Evolutionary conservation across 208 protist genomes (phyloP).

Genomic region (Crithidia acanthocephali): DNA sequence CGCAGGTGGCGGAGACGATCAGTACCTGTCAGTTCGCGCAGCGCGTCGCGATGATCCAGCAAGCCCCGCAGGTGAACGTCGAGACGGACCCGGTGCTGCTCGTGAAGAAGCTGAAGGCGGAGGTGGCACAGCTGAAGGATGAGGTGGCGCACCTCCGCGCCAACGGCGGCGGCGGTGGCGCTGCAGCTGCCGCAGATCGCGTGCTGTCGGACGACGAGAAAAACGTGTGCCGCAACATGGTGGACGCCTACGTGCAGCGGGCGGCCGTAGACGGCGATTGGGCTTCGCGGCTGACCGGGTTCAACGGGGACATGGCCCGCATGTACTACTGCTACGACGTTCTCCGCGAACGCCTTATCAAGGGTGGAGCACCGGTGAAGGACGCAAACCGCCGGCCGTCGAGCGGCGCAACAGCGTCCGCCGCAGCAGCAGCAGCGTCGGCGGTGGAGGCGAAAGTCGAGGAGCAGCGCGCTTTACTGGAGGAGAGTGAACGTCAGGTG

Average conservation of each 20-base stretch:
- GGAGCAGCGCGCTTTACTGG: slow-evolving; percentile 16
- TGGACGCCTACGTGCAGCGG: slow-evolving; percentile 60
- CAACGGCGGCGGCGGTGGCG: slow-evolving; percentile 36
- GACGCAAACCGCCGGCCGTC: background rate
- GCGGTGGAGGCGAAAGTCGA: background rate
- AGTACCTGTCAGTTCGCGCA: slow-evolving; percentile 92
- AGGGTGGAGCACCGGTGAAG: background rate
- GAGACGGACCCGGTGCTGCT: slow-evolving; percentile 91
- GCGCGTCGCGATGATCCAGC: slow-evolving; percentile 89
- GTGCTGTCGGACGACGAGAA: slow-evolving; percentile 73
- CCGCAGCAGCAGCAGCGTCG: slow-evolving; percentile 11
- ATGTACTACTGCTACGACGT: slow-evolving; percentile 92
- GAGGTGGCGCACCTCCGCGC: slow-evolving; percentile 82
- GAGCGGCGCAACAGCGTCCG: background rate
- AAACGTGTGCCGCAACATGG: slow-evolving; percentile 64
- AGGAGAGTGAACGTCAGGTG: slow-evolving; percentile 55
- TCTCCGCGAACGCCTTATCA: slow-evolving; percentile 55
- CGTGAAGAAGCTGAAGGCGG: slow-evolving; percentile 88
- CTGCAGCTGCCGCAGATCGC: slow-evolving; percentile 49
- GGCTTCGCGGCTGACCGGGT: slow-evolving; percentile 63
- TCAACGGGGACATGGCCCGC: slow-evolving; percentile 84
- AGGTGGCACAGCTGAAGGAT: slow-evolving; percentile 88
- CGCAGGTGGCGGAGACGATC: slow-evolving; percentile 83
- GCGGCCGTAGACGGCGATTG: slow-evolving; percentile 45
- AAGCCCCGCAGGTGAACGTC: slow-evolving; percentile 89